Base-by-base conservation (phyloP, 371 early-diverging fungal species). In the Mucor lusitanicus region DNA sequence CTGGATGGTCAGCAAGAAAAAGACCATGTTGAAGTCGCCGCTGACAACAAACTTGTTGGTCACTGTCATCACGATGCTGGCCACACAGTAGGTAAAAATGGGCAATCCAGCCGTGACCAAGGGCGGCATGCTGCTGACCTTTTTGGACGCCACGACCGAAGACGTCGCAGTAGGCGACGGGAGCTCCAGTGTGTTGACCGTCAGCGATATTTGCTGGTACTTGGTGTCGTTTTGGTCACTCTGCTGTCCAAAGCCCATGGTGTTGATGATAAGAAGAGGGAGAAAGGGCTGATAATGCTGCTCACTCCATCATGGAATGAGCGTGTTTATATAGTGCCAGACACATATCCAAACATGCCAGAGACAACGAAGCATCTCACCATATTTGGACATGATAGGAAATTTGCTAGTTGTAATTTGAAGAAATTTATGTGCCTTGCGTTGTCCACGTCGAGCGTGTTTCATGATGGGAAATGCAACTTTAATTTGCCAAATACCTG, bases 1-100 rank as follows among this genome's bases (percentile, higher is more conserved):
- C 76, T 84, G 97, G 50, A 95, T 79, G 4, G 92, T 88, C 25
- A 97, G 88, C 64, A 98, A 83, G 27, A 98, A 77, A 79, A 97
- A 97, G 67, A 92, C 91, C 92, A 97, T 91, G 63, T 92, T 86
- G 76, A 95, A 95, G 64, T 91, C 86, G 75, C 87, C 87, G 48
- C 95, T 94, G 46, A 98, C 89, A 19, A 97, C 96, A 67, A 91
- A 87, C 82, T 97, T 98, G 87, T 98, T 98, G 64, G 95, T 94
- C 44, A 97, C 90, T 6, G 99, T 98, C 97, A 98, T 97, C 64
- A 94, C 80, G 65, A 97, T 97, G 63, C 95, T 95, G 27, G 97
- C 89, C 54, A 82, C 74, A 83, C 97, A 97, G 77, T 98, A 98
- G 63, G 90, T 86, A 40, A 89, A 44, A 69, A 96, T 94, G 57